These are phyloP conservation scores for Dactylellina parvicollis DNA, from an alignment of 2,329 filamentous ascomycete genomes.

Conservation along the genomic window DNA sequence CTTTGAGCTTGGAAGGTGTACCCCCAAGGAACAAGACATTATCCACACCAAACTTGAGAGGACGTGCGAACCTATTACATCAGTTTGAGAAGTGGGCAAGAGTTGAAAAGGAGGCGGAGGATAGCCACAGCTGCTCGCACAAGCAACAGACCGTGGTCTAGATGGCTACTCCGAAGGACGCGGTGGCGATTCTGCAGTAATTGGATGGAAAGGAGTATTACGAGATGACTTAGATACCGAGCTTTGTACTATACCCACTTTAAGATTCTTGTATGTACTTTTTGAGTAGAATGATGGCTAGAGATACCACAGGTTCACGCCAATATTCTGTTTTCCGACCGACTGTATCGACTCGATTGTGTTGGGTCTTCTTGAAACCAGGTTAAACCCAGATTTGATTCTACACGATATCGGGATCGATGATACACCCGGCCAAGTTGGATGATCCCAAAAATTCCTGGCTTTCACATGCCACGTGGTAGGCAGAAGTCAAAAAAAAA, in stretches of 20 bases:
- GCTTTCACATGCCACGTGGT: conserved; percentile 32
- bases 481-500: conserved; percentile 8
- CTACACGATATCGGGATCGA: neutral
- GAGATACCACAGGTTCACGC: too few relatives aligned
- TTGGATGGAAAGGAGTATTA: neutral
- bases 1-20: conserved; percentile 69
- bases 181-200: neutral
- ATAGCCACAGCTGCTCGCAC: conserved; percentile 44
- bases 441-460: conserved; percentile 18
- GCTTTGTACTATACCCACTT: conserved; percentile 37
- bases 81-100: conserved; percentile 49
- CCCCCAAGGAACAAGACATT: conserved; percentile 44
- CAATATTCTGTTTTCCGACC: too few relatives aligned
- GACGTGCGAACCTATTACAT: conserved; percentile 24
- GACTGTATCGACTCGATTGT: too few relatives aligned
- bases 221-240: conserved; percentile 8
- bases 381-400: neutral
- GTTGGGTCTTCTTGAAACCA: too few relatives aligned
- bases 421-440: neutral
- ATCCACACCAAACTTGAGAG: conserved; percentile 26
- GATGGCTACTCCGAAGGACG: neutral
- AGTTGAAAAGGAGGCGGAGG: conserved; percentile 37
- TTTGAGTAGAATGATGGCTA: conserved; percentile 10
- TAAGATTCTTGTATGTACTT: conserved; percentile 29
- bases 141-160: conserved; percentile 33